phyloP scores from a whole-genome alignment of 1,284 basidiomycete genomes.

The Trametes hirsuta region DNA sequence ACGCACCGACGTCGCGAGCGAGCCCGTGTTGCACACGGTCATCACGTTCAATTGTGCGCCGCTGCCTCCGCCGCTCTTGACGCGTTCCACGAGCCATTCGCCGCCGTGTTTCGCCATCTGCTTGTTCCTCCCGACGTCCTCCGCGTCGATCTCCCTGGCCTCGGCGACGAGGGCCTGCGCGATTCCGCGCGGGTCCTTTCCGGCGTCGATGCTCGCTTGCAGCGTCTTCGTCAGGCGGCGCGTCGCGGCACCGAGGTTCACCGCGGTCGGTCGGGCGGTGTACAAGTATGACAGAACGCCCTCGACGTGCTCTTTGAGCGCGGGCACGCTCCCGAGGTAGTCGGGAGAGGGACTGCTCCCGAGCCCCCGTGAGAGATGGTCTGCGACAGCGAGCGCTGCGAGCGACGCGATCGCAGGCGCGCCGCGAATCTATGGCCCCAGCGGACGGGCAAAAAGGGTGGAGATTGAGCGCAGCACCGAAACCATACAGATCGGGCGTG shows the following conservation, averaged over 20 bases:
- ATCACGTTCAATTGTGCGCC: constrained; percentile 72
- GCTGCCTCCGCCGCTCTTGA: constrained; percentile 49
- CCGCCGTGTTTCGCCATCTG: constrained; percentile 83
- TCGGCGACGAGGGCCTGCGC: constrained; percentile 65
- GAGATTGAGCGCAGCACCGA: neutral
- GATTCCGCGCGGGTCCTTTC: constrained; percentile 50
- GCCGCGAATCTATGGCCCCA: constrained; percentile 74
- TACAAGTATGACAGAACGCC: constrained; percentile 73
- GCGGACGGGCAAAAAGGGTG: neutral
- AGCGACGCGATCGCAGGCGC: constrained; percentile 94
- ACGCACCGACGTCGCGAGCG: constrained; percentile 86
- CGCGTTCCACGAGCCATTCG: constrained; percentile 75
- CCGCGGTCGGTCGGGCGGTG: constrained; percentile 91
- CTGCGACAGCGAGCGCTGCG: constrained; percentile 79
- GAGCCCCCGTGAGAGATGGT: constrained; percentile 56
- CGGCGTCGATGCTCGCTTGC: constrained; percentile 40
- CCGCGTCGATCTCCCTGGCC: constrained; percentile 70
- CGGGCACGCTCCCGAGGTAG: constrained; percentile 51
- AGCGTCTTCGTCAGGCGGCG: constrained; percentile 65
- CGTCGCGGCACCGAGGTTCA: constrained; percentile 87
- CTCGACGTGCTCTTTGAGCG: constrained; percentile 55
- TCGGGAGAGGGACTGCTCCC: constrained; percentile 46
- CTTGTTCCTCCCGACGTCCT: constrained; percentile 85
- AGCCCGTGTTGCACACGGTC: constrained; percentile 96
- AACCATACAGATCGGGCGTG: neutral